Evolutionary conservation across 78 protist genomes (phyloP).

Genomic region (Creolimax fragrantissima): DNA sequence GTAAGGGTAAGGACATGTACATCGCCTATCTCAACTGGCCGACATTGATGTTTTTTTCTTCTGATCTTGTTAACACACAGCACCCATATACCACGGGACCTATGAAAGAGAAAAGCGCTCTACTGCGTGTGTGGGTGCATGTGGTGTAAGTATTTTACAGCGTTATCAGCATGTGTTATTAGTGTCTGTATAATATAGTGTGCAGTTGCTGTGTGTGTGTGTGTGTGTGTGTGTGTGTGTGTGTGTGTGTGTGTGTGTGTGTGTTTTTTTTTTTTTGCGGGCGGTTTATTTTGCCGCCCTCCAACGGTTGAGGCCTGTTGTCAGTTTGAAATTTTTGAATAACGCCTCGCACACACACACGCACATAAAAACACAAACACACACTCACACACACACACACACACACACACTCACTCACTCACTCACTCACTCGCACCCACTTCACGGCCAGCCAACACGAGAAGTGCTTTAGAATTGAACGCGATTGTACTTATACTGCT

Average conservation of each 20-base stretch:
- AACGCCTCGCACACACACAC: background rate
- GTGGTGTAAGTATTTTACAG: too few relatives aligned
- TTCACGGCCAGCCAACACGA: background rate
- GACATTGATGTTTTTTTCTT: too few relatives aligned
- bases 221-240: background rate
- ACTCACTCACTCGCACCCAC: background rate
- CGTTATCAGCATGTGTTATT: background rate
- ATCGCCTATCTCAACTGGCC: too few relatives aligned
- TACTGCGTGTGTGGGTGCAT: too few relatives aligned
- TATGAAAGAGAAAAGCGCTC: too few relatives aligned
- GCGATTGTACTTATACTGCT: background rate
- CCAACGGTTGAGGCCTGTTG: background rate
- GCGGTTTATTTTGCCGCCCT: background rate
- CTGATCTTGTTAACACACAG: too few relatives aligned
- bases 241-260: constrained; percentile 9
- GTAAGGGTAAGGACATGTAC: too few relatives aligned
- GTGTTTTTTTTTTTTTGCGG: background rate
- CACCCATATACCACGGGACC: too few relatives aligned
- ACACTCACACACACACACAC: background rate
- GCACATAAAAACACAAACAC: background rate
- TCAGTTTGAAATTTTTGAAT: background rate
- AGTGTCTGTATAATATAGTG: background rate
- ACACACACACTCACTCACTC: background rate
- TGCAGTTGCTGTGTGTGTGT: background rate
- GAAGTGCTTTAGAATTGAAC: background rate